A percentile compares a stretch with the other conserved stretches of the same genome.
Conservation (phyloP, 2,329 filamentous ascomycete species). For the Pleomassaria siparia region DNA sequence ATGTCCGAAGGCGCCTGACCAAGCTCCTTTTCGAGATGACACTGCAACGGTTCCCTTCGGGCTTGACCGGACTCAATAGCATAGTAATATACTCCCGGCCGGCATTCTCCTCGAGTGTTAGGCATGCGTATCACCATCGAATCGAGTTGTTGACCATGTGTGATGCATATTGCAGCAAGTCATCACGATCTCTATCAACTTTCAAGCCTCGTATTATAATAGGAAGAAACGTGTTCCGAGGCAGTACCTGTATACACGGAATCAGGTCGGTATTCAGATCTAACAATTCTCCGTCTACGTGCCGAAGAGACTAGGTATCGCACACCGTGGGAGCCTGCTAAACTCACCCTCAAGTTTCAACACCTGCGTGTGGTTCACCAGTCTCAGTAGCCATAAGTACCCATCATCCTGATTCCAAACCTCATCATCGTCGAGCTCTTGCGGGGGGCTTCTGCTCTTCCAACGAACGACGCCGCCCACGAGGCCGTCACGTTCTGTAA, state of each 20-base stretch:
- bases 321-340: background rate
- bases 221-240: background rate
- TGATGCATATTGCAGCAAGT: background rate
- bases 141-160: background rate
- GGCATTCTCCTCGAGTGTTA: background rate
- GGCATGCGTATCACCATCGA: background rate
- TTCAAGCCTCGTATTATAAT: background rate
- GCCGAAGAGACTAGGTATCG: background rate
- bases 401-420: background rate
- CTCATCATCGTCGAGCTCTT: background rate
- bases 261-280: background rate
- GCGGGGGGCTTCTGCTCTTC: background rate
- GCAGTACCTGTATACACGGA: background rate
- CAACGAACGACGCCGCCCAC: background rate
- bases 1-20: background rate
- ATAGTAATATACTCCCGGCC: background rate
- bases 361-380: background rate
- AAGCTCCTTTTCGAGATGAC: background rate
- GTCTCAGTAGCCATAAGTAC: background rate
- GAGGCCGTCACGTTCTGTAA: background rate
- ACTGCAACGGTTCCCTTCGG: background rate
- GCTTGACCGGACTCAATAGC: background rate
- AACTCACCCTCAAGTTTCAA: background rate
- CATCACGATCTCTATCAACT: background rate
- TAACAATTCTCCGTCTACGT: background rate